Evolutionary conservation across 805 yeast species (phyloP), one percentile per base, ranked within the genome.

Genomic region (Nakazawaea ambrosiae): DNA sequence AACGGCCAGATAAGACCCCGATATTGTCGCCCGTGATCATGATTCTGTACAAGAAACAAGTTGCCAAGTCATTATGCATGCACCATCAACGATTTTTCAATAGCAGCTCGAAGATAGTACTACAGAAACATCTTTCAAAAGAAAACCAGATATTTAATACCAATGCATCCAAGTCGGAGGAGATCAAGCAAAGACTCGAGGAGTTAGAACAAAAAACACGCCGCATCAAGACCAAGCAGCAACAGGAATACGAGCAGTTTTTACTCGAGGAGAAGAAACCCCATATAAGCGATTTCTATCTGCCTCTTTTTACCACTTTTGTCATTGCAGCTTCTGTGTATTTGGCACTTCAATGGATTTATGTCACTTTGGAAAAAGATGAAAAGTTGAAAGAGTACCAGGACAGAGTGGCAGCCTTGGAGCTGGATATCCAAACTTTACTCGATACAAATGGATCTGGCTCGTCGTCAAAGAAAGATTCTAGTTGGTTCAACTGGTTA

Each of bases 311-410:
- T 4, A 45, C 57, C 11, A 48, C 51, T 23, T 49, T 62, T 20
- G 38, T 62, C 12, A 37, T 59, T 10, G 61, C 59, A 1, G 51
- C 59, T 17, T 49, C 57, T 1, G 50, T 58, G 6, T 62, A 60
- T 40, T 45, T 57, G 31, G 31, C 49, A 5, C 40, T 58, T 8
- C 63, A 60, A 32, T 60, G 56, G 39, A 20, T 41, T 11, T 61
- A 65, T 63, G 49, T 48, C 37, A 39, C 44, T 31, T 39, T 62
- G 19, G 60, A 57, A 24, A 55, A 50, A 20, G 61, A 57, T 36
- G 56, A 52, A 20, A 46, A 47, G 29, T 37, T 58, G 20, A 30
- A 43, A 11, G 42, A 37, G 1, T 47, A 51, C 47, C 54, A 55
- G 36, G 23, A 30, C 10, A 33, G 43, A 31, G 51, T 58, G 18